Evolutionary conservation across 2,329 filamentous ascomycete species (phyloP), one percentile per base, ranked within the genome.

Genomic region (Aspergillus awamori): DNA sequence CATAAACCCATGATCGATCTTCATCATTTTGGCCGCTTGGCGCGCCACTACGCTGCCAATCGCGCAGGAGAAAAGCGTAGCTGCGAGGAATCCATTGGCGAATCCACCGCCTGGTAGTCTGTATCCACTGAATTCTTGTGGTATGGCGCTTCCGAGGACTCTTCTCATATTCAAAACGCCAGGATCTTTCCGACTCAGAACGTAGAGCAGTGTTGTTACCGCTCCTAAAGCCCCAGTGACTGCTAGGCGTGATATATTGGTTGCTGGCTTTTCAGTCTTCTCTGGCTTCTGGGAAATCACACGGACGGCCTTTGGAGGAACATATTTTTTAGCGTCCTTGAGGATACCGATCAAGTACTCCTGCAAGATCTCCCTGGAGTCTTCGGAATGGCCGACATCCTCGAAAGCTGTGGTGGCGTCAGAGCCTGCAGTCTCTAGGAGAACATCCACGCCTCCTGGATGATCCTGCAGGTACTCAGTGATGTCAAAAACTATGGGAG

Each of bases 391-490:
- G 17, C 80, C 77, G 38, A 72, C 69, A 17, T 79, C 74, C 20
- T 80, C 74, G 62, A 77, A 81, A 4, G 72, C 75, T 38, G 67
- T 68, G 0, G 78, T 80, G 2, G 76, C 78, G 60, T 80, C 78
- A 33, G 69, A 69, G 17, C 79, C 78, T 36, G 76, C 78, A 7
- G 77, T 68, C 54, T 80, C 75, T 15, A 75, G 55, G 2, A 81
- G 66, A 15, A 78, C 65, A 2, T 77, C 77, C 33, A 61, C 66
- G 6, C 79, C 79, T 10, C 76, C 76, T 2, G 86, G 86, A 63
- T 88, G 87, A 58, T 88, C 85, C 39, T 83, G 73, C 1, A 84
- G 63, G 61, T 87, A 88, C 45, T 82, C 80, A 1, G 85, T 82
- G 13, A 87, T 76, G 72, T 87, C 77, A 66, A 38, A 53, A 2